Evolutionary conservation across 2,329 filamentous ascomycete genomes (phyloP), one percentile per base, ranked within the genome.

Genomic region (Berkeleyomyces basicola): DNA sequence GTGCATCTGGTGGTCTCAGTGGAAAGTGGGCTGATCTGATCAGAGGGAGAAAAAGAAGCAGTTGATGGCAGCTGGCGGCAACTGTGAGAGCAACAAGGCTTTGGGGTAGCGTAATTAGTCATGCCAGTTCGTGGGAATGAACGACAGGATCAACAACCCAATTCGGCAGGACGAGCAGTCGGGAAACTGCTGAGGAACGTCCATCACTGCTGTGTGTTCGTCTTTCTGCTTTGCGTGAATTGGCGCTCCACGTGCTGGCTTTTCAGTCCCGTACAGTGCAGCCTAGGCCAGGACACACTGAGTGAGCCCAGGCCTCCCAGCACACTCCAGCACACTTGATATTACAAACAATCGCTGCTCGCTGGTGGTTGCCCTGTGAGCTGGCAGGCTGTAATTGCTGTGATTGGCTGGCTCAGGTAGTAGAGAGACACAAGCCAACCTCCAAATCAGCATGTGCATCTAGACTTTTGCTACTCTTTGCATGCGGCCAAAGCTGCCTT

Each of bases 391-490:
- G 10, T 37, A 23, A 31, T 4, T 4, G 11, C 10, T 7, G 3
- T 55, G 49, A 55, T 55, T 55, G 49, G 49, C 49, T 55, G 49
- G 23, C 31, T 7, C 31, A 33, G 6, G 14, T 53, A 16, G 44
- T n/a, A 46, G 43, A 46, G 43, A 46, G 14, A 46, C 43, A 44
- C 14, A 46, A 46, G 14, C 43, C 14, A 55, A 39, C 36, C 49
- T 55, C 49, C 33, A 55, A 66, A 61, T 43, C 36, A 60, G 64
- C 64, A 36, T 44, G 62, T 61, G 40, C 49, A 60, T 65, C 49
- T 61, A 59, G 58, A 61, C 51, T 65, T 64, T 61, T 63, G 58
- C 60, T 63, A 63, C 58, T 58, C 43, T 43, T 62, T 60, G 49
- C 33, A 37, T 37, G 49, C 49, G 49, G 49, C 49, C 49, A 55